Percentiles rank a stretch among this genome's conserved stretches.
These are phyloP conservation scores for Clohesyomyces aquaticus DNA, from an alignment of 495 filamentous ascomycete species.

Conservation along the genomic window DNA sequence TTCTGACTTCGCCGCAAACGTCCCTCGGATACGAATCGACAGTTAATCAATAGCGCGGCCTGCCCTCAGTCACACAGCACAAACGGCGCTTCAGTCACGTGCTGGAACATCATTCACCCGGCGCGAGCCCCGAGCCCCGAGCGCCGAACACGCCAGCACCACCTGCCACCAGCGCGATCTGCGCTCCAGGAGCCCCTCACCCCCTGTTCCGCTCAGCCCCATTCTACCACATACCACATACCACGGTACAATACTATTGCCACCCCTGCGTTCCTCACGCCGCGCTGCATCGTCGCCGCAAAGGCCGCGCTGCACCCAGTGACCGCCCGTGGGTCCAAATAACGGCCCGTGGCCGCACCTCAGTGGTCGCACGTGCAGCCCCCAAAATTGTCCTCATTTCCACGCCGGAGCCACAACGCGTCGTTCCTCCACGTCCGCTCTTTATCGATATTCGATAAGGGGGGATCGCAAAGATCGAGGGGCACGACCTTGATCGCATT, in stretches of 20 bases:
- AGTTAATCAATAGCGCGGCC: too few species aligned
- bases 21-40: too few species aligned
- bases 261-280: slow-evolving; percentile 26
- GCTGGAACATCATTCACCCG: slow-evolving; percentile 22
- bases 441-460: slow-evolving; percentile 40
- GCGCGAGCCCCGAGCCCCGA: slow-evolving; percentile 12
- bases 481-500: slow-evolving; percentile 20
- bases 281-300: slow-evolving; percentile 20
- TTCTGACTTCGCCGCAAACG: not conserved
- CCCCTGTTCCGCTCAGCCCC: slow-evolving; percentile 6
- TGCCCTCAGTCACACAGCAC: slow-evolving; percentile 3
- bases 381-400: slow-evolving; percentile 37
- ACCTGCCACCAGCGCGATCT: slow-evolving; percentile 6
- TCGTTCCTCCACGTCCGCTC: slow-evolving; percentile 12
- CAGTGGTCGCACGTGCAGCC: slow-evolving; percentile 25
- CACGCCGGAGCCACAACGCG: slow-evolving; percentile 24
- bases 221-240: too few species aligned
- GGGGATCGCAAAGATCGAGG: slow-evolving; percentile 20
- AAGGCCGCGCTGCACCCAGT: slow-evolving; percentile 15
- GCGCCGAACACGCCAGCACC: slow-evolving; percentile 3
- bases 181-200: slow-evolving; percentile 5
- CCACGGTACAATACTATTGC: too few species aligned
- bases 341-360: slow-evolving; percentile 24
- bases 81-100: slow-evolving; percentile 12
- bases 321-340: slow-evolving; percentile 7